phyloP scores from a whole-genome alignment of 208 protist genomes.

The Trypanosoma mega region DNA sequence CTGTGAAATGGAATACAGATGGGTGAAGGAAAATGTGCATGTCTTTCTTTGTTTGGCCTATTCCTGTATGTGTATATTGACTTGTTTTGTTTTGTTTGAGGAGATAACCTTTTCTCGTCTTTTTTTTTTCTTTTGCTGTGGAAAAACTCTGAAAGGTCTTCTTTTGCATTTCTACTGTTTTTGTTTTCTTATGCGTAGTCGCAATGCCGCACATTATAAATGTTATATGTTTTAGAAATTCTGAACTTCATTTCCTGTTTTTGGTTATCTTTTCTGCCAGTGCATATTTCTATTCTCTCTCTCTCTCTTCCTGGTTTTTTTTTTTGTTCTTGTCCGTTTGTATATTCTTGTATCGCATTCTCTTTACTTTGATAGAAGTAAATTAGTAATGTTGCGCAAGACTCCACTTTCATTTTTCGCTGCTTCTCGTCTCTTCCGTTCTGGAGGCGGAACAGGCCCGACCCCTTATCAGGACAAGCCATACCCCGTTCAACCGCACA shows the following conservation, averaged over 20 bases:
- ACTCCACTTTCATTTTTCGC: slow-evolving; percentile 62
- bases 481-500: slow-evolving; percentile 83
- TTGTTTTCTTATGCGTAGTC: no score
- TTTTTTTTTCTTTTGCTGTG: slow-evolving; percentile 7
- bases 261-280: no score
- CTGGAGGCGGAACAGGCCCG: slow-evolving; percentile 49
- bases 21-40: background rate
- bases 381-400: slow-evolving; percentile 67
- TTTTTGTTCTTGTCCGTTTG: slow-evolving; percentile 11
- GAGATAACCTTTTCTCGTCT: no score
- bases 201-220: no score
- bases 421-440: slow-evolving; percentile 60
- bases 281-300: slow-evolving; percentile 16
- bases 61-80: no score
- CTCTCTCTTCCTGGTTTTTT: background rate
- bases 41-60: background rate
- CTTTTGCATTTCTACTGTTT: slow-evolving; percentile 16
- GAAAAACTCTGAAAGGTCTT: slow-evolving; percentile 11
- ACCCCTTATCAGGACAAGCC: slow-evolving; percentile 82
- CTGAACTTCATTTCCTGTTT: no score
- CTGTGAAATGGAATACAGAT: background rate
- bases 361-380: slow-evolving; percentile 7
- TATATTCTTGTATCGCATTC: slow-evolving; percentile 9
- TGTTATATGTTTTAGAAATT: no score
- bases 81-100: no score